These are phyloP conservation scores for Carex pumila DNA, from an alignment of 176 grass and related monocot genomes.

Conservation along the genomic window DNA sequence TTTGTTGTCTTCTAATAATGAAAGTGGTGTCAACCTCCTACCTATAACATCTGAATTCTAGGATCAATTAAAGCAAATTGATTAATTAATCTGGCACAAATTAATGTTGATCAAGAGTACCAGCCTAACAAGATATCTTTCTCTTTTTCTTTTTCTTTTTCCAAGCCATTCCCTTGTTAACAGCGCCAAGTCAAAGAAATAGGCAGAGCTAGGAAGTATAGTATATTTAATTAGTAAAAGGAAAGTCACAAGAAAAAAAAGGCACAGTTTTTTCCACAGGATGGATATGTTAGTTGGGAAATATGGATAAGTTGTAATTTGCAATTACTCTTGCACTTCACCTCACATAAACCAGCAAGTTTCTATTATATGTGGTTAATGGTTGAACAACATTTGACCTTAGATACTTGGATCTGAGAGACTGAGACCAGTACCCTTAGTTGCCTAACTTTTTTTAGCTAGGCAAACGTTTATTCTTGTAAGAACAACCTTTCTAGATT, in stretches of 20 bases:
- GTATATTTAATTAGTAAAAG: constrained; percentile 18
- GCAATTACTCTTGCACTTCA: constrained; percentile 14
- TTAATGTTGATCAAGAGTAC: too few relatives aligned
- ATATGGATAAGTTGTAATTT: not conserved
- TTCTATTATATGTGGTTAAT: not conserved
- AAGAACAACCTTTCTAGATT: not conserved
- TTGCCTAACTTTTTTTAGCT: not conserved
- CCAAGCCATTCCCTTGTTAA: not conserved
- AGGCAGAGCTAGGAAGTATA: not conserved
- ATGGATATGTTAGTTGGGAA: constrained; percentile 31
- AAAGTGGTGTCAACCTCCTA: not conserved
- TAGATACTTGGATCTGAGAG: not conserved
- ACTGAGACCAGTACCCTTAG: not conserved
- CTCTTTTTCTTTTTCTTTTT: not conserved
- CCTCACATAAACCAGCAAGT: not conserved
- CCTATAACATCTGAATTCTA: not conserved
- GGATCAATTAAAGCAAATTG: not conserved
- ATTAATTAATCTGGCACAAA: not conserved
- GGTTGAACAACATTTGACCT: constrained; percentile 27
- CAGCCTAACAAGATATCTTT: too few relatives aligned
- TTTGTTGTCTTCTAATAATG: not conserved
- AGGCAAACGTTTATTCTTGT: not conserved
- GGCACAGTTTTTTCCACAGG: constrained; percentile 27
- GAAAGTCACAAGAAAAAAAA: constrained; percentile 16
- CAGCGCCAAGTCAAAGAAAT: not conserved